Percentiles rank a stretch among this genome's conserved stretches.
phyloP scores from a whole-genome alignment of 208 protist species.

The Trypanosoma platydactyli region DNA sequence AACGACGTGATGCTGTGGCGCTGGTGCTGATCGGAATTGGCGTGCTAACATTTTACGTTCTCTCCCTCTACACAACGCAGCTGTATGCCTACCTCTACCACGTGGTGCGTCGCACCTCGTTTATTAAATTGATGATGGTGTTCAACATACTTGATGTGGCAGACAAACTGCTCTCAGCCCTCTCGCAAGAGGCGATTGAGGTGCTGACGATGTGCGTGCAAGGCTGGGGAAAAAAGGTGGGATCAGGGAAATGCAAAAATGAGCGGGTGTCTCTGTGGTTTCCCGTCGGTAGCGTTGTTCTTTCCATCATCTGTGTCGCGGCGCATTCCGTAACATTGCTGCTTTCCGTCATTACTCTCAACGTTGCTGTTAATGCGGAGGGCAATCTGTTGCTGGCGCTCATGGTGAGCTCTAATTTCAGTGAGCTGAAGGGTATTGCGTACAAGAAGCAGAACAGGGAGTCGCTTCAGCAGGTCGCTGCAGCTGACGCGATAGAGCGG shows the following conservation, averaged over 20 bases:
- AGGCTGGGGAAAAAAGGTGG: background rate
- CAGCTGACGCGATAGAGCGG: conserved; percentile 90
- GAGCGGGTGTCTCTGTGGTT: conserved; percentile 21
- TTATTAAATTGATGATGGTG: conserved; percentile 96
- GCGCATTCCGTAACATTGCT: conserved; percentile 85
- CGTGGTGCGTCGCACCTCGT: conserved; percentile 76
- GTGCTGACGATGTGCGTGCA: conserved; percentile 62
- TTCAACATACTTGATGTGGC: conserved; percentile 92
- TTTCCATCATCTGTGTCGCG: conserved; percentile 36
- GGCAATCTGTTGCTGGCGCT: conserved; percentile 90
- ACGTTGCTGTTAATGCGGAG: conserved; percentile 93
- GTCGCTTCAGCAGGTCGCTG: conserved; percentile 83
- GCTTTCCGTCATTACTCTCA: conserved; percentile 88
- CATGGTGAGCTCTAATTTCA: conserved; percentile 92
- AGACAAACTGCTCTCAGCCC: conserved; percentile 87
- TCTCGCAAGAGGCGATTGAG: conserved; percentile 92
- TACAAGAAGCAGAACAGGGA: conserved; percentile 91
- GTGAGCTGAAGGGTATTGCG: conserved; percentile 92
- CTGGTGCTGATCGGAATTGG: conserved; percentile 36
- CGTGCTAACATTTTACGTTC: conserved; percentile 24
- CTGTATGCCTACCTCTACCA: conserved; percentile 85
- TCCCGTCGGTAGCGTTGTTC: conserved; percentile 27
- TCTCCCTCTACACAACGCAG: conserved; percentile 28
- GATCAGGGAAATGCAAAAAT: no score
- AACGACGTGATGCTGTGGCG: conserved; percentile 31